Percentiles rank a stretch among this genome's conserved stretches.
phyloP scores from a whole-genome alignment of 192 early-diverging fungal species.

The Dissophora globulifera region DNA sequence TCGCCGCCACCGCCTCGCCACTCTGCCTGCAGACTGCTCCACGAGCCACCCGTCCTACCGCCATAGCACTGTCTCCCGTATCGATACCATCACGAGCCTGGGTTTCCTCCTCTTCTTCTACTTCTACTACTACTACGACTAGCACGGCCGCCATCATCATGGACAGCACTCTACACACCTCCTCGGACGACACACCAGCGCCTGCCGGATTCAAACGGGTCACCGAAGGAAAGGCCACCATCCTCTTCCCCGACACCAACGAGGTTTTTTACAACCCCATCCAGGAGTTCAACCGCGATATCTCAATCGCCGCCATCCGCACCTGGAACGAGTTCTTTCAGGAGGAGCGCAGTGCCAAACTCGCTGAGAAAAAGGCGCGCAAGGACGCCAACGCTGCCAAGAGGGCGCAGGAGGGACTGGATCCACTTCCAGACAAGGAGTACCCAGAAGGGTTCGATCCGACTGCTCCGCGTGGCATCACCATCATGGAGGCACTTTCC shows the following conservation, averaged over 20 bases:
- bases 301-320: conserved; percentile 96
- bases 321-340: conserved; percentile 86
- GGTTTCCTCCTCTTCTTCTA: no score
- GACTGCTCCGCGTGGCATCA: conserved; percentile 56
- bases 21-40: no score
- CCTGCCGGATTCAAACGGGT: conserved; percentile 67
- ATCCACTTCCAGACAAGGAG: conserved; percentile 38
- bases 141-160: no score
- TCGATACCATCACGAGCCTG: no score
- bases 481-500: conserved; percentile 92
- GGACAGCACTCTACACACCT: not conserved
- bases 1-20: not conserved
- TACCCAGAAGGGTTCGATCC: conserved; percentile 15
- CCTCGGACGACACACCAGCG: conserved; percentile 28
- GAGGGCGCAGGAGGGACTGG: conserved; percentile 34
- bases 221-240: conserved; percentile 83
- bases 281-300: conserved; percentile 97
- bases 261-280: conserved; percentile 99
- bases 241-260: conserved; percentile 86
- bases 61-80: no score
- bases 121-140: no score
- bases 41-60: no score
- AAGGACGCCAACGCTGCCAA: conserved; percentile 36
- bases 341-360: conserved; percentile 68
- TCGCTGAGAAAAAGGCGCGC: conserved; percentile 62